phyloP scores from a whole-genome alignment of 2,329 filamentous ascomycete species.

The Ophiostoma montium region DNA sequence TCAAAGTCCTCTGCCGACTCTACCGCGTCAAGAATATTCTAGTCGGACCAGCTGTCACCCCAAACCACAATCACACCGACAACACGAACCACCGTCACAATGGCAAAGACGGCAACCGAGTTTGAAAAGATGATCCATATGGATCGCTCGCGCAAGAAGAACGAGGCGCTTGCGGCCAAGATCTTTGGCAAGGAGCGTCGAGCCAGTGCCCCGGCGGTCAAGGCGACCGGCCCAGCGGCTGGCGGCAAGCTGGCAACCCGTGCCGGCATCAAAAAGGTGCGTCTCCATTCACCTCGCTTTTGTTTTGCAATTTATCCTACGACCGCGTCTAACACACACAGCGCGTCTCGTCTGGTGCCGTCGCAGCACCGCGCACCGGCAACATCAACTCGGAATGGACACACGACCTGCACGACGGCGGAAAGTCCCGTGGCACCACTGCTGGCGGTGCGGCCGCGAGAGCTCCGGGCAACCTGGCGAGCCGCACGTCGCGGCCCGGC shows the following conservation, averaged over 20 bases:
- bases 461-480: slow-evolving; percentile 27
- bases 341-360: slow-evolving; percentile 19
- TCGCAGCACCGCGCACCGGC: slow-evolving; percentile 18
- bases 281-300: slow-evolving; percentile 7
- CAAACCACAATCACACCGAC: background rate
- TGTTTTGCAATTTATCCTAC: too few relatives aligned
- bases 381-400: slow-evolving; percentile 57
- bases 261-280: slow-evolving; percentile 59
- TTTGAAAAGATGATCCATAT: slow-evolving; percentile 40
- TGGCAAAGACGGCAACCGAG: slow-evolving; percentile 24
- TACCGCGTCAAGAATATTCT: too few relatives aligned
- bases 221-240: slow-evolving; percentile 22
- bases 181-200: slow-evolving; percentile 53
- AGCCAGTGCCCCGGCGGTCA: slow-evolving; percentile 23
- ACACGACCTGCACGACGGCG: slow-evolving; percentile 48
- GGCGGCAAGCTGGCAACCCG: slow-evolving; percentile 51
- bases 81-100: background rate
- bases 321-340: slow-evolving; percentile 2
- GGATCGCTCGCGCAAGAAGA: slow-evolving; percentile 57
- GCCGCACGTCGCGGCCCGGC: slow-evolving; percentile 26
- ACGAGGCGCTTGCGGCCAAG: slow-evolving; percentile 54
- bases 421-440: background rate
- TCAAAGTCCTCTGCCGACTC: too few relatives aligned
- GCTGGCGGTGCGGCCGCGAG: slow-evolving; percentile 16
- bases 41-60: too few relatives aligned